phyloP scores from a whole-genome alignment of 805 yeast species.

The Yarrowia sp. region DNA sequence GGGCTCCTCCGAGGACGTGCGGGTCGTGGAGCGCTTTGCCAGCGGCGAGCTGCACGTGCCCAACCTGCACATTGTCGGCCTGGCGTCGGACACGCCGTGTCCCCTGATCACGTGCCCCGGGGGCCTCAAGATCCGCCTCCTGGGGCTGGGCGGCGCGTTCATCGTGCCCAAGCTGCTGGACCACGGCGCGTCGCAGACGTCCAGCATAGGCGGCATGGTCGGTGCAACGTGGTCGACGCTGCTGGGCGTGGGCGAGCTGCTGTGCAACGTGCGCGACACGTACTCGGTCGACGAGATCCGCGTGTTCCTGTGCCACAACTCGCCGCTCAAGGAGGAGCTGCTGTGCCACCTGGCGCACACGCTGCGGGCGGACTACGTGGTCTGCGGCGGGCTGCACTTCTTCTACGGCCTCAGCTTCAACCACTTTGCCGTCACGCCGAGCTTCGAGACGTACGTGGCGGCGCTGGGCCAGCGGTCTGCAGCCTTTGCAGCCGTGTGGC shows the following conservation, averaged over 20 bases:
- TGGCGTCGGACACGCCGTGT: slow-evolving; percentile 44
- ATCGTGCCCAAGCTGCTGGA: slow-evolving; percentile 67
- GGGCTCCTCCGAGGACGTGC: slow-evolving; percentile 73
- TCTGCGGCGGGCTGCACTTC: slow-evolving; percentile 72
- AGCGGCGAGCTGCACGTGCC: slow-evolving; percentile 52
- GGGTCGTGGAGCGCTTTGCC: slow-evolving; percentile 61
- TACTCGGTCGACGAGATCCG: slow-evolving; percentile 50
- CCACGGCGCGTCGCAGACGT: slow-evolving; percentile 50
- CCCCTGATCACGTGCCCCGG: slow-evolving; percentile 46
- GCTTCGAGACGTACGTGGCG: slow-evolving; percentile 58
- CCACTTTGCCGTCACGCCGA: slow-evolving; percentile 62
- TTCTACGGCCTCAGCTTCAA: slow-evolving; percentile 67
- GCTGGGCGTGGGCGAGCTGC: slow-evolving; percentile 65
- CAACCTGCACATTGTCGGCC: slow-evolving; percentile 63
- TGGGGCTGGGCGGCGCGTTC: slow-evolving; percentile 72
- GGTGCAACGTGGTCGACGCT: slow-evolving; percentile 76
- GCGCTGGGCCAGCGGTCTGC: slow-evolving; percentile 61
- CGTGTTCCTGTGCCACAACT: slow-evolving; percentile 63
- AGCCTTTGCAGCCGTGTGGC: slow-evolving; percentile 64
- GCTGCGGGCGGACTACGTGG: slow-evolving; percentile 67
- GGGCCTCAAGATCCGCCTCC: slow-evolving; percentile 50
- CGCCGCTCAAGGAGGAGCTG: slow-evolving; percentile 68
- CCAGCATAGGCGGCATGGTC: slow-evolving; percentile 54
- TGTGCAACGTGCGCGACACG: slow-evolving; percentile 47
- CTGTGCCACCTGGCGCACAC: slow-evolving; percentile 65